These are phyloP conservation scores for Hericium coralloides DNA, from an alignment of 768 basidiomycete species.

Conservation along the genomic window DNA sequence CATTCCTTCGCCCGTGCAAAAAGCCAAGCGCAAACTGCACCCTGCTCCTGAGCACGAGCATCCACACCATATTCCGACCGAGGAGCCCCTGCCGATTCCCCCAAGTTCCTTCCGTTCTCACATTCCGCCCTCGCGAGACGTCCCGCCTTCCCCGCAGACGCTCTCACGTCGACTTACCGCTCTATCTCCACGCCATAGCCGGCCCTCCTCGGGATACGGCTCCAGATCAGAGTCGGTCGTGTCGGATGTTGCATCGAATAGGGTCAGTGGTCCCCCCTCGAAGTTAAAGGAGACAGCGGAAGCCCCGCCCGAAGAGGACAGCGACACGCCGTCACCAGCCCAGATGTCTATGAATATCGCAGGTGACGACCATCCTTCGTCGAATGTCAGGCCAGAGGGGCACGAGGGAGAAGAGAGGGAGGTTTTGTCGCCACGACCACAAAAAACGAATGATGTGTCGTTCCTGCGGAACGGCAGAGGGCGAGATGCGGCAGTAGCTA, in stretches of 20 bases:
- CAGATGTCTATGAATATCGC: neutral
- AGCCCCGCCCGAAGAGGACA: neutral
- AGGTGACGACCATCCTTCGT: neutral
- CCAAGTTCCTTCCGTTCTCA: conserved; percentile 10
- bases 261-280: neutral
- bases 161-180: conserved; percentile 19
- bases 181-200: conserved; percentile 17
- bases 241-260: neutral
- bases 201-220: neutral
- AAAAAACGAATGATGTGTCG: neutral
- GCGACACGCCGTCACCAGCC: neutral
- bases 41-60: conserved; percentile 1
- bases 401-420: neutral
- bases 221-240: neutral
- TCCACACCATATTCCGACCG: conserved; percentile 1
- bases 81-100: conserved; percentile 17
- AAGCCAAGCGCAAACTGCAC: conserved; percentile 20
- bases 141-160: conserved; percentile 22
- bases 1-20: conserved; percentile 40
- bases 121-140: conserved; percentile 14
- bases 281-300: neutral
- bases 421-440: neutral
- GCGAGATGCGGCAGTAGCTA: neutral
- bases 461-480: neutral
- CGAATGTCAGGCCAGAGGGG: neutral